Conservation (phyloP, 1,284 basidiomycete species). For the Pterula multifida region DNA sequence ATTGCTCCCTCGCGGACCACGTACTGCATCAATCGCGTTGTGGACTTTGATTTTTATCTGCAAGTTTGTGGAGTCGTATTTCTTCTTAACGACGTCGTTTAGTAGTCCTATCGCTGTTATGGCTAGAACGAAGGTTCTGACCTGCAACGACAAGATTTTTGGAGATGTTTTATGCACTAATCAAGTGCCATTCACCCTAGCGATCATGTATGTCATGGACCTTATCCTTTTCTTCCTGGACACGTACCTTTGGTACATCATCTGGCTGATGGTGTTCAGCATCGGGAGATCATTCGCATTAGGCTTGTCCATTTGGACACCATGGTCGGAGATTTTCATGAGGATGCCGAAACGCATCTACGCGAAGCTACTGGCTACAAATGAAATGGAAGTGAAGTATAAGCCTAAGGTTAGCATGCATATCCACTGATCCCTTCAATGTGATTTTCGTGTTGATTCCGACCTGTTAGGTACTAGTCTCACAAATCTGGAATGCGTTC, state of each 20-base stretch:
- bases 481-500: conserved; percentile 95
- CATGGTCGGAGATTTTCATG: conserved; percentile 94
- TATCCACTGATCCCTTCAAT: conserved; percentile 1
- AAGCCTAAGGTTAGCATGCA: conserved; percentile 79
- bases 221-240: conserved; percentile 92
- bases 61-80: conserved; percentile 92
- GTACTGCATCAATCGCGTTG: conserved; percentile 70
- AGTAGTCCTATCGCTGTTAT: conserved; percentile 86
- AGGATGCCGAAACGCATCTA: conserved; percentile 92
- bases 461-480: conserved; percentile 71
- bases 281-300: conserved; percentile 82
- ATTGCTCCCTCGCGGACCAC: conserved; percentile 48
- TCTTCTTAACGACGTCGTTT: conserved; percentile 91
- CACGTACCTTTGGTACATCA: conserved; percentile 95
- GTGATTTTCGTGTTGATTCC: background rate
- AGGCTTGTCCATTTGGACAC: conserved; percentile 93
- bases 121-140: conserved; percentile 82
- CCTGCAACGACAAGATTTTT: conserved; percentile 75
- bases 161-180: conserved; percentile 72
- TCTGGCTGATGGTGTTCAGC: conserved; percentile 92
- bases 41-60: conserved; percentile 87
- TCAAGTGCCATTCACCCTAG: conserved; percentile 81
- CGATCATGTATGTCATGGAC: conserved; percentile 97
- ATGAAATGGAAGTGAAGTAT: conserved; percentile 95
- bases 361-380: conserved; percentile 86